Percentiles rank a stretch among this genome's conserved stretches.
Evolutionary conservation across 257 asterid genomes (phyloP).

Genomic region (Voacanga thouarsii): DNA sequence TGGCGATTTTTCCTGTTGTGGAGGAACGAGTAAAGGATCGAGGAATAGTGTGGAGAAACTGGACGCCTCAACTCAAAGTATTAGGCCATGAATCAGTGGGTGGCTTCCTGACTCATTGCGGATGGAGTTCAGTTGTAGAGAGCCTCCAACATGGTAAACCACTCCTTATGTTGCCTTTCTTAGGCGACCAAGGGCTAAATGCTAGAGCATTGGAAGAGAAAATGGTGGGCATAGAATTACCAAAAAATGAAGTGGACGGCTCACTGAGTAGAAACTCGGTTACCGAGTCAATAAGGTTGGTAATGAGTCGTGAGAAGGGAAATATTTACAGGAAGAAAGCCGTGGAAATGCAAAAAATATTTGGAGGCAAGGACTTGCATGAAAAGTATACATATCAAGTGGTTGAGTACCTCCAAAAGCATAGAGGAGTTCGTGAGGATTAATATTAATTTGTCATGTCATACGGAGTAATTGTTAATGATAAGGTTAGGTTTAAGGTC

Average conservation of each 20-base stretch:
- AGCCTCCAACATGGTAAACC: constrained; percentile 26
- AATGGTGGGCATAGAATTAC: constrained; percentile 28
- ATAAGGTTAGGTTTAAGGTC: too few relatives aligned
- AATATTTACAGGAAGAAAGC: constrained; percentile 15
- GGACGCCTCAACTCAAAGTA: constrained; percentile 34
- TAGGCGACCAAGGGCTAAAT: not conserved
- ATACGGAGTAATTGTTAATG: too few relatives aligned
- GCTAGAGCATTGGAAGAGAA: constrained; percentile 16
- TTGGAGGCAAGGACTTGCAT: constrained; percentile 20
- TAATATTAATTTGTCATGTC: too few relatives aligned
- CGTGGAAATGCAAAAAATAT: constrained; percentile 12
- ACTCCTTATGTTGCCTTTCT: constrained; percentile 30
- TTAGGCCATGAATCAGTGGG: constrained; percentile 28
- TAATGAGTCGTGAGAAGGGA: constrained; percentile 26
- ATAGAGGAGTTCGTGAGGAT: too few relatives aligned
- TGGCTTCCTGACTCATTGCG: constrained; percentile 29
- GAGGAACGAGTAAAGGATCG: constrained; percentile 17
- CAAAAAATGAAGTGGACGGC: constrained; percentile 31
- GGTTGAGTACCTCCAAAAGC: too few relatives aligned
- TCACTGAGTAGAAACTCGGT: constrained; percentile 24
- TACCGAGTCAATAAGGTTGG: constrained; percentile 24
- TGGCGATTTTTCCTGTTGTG: too few relatives aligned
- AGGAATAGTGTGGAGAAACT: constrained; percentile 31
- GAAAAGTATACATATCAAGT: constrained; percentile 19
- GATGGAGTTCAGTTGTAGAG: constrained; percentile 34